Evolutionary conservation across 805 yeast species (phyloP).

Genomic region (Candida argentea): DNA sequence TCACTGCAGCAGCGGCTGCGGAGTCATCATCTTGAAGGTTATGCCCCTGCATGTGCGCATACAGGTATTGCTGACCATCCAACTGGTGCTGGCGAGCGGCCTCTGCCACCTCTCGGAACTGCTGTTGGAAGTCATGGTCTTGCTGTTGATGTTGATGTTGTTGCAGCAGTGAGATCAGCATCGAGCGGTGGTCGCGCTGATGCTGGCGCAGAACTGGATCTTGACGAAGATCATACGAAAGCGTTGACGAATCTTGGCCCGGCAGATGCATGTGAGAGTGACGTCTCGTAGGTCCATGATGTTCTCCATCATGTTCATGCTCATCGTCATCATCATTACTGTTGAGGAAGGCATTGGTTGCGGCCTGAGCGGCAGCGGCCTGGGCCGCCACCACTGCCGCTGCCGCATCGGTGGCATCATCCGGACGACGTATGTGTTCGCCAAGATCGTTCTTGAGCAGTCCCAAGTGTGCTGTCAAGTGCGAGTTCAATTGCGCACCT

Average conservation of each 20-base stretch:
- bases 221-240: constrained; percentile 13
- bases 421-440: too few relatives aligned
- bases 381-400: constrained; percentile 7
- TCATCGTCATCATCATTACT: constrained; percentile 8
- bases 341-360: constrained; percentile 13
- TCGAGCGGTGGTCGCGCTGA: constrained; percentile 2
- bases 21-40: constrained; percentile 12
- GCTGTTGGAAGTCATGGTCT: constrained; percentile 8
- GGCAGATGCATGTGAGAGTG: too few relatives aligned
- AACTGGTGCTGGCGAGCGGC: constrained; percentile 12
- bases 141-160: constrained; percentile 3
- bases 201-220: constrained; percentile 12
- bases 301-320: constrained; percentile 8
- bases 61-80: constrained; percentile 17
- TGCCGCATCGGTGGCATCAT: constrained; percentile 5
- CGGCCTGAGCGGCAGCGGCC: constrained; percentile 7
- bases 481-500: not conserved
- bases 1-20: constrained; percentile 28
- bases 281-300: not conserved
- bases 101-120: constrained; percentile 7
- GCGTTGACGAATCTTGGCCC: constrained; percentile 10
- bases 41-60: constrained; percentile 18
- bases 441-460: not conserved
- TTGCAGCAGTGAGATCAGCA: constrained; percentile 5
- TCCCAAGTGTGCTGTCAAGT: not conserved